Base-by-base conservation (phyloP, 2,329 filamentous ascomycete genomes). In the Elsinoe necatrix region DNA sequence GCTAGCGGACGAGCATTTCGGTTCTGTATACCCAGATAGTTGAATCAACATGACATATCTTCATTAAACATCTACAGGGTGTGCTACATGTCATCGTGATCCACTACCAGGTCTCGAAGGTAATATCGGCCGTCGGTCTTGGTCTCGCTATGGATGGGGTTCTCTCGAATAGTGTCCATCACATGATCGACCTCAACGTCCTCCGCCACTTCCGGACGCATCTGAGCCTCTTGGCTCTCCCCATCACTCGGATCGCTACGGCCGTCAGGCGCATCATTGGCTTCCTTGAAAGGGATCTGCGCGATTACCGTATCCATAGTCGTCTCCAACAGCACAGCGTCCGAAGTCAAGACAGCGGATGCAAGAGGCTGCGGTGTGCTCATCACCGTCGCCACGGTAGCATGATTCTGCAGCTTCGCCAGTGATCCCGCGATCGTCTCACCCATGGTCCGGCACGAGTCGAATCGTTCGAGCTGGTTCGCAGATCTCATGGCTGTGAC, bases 391-490 rank as follows among this genome's bases (percentile, higher is more conserved):
- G 4, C 29, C 7, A 52, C 12, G 3, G 31, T 3, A 1, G 14
- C 7, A 11, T 9, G 7, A n/a, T 37, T 2, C 18, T 9, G 7
- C 16, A 52, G 14, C 31, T 35, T 52, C 23, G 41, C 39, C 4
- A 56, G 6, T 6, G 54, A 48, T 14, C 25, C 41, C 4, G 54
- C 54, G n/a, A 56, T 47, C 2, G 25, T 35, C 41, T 45, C 18
- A 1, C 41, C 54, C 39, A 56, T 47, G n/a, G 29, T 27, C 12
- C 31, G 25, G 23, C 54, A 56, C 14, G 54, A 56, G n/a, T 56
- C 41, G 23, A 56, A 45, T 2, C 27, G 23, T 4, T 42, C 39
- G 11, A 56, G 14, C 20, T 56, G 37, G 20, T 21, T 20, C 6
- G 31, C 54, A n/a, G 54, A 42, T 16, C 54, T 21, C 11, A 35